Evolutionary conservation across 352 stramenopile genomes (phyloP).

Genomic region (Pythium folliculosum): DNA sequence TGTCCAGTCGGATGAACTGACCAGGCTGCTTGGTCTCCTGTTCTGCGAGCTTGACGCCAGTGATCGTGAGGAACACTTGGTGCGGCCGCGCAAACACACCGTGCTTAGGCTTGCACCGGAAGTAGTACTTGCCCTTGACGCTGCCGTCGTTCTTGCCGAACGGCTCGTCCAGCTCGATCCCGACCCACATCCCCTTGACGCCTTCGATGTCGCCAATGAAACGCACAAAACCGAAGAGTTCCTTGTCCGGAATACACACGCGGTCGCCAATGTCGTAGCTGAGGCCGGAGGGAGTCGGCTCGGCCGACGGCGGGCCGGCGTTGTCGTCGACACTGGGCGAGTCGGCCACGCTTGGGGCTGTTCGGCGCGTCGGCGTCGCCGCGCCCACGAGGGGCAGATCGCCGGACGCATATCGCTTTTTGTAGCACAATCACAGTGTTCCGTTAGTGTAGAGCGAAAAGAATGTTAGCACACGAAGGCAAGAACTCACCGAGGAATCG

Average conservation of each 20-base stretch:
- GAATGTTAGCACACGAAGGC: background rate
- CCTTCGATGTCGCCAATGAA: conserved; percentile 74
- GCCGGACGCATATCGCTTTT: conserved; percentile 1
- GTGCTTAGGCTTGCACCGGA: conserved; percentile 75
- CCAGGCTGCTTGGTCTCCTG: conserved; percentile 42
- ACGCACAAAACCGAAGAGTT: conserved; percentile 80
- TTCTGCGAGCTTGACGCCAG: conserved; percentile 50
- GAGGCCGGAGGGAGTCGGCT: conserved; percentile 23
- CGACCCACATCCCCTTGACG: conserved; percentile 74
- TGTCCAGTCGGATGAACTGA: background rate
- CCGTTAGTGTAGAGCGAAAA: background rate
- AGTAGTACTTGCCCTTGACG: conserved; percentile 81
- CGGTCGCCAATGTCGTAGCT: conserved; percentile 69
- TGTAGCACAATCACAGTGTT: background rate
- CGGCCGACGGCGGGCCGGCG: conserved; percentile 6
- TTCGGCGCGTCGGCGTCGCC: conserved; percentile 1
- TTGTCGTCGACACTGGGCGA: conserved; percentile 61
- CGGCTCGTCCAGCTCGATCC: conserved; percentile 75
- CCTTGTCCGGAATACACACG: conserved; percentile 85
- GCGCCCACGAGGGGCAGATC: conserved; percentile 10
- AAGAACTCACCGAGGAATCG: conserved; percentile 27
- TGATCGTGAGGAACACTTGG: conserved; percentile 75
- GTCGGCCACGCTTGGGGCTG: conserved; percentile 16
- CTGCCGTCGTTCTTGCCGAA: conserved; percentile 85
- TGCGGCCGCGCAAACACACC: conserved; percentile 78